A percentile compares a stretch with the other conserved stretches of the same genome.
phyloP scores from a whole-genome alignment of 2,329 filamentous ascomycete genomes.

The Arachnomyces sp. region DNA sequence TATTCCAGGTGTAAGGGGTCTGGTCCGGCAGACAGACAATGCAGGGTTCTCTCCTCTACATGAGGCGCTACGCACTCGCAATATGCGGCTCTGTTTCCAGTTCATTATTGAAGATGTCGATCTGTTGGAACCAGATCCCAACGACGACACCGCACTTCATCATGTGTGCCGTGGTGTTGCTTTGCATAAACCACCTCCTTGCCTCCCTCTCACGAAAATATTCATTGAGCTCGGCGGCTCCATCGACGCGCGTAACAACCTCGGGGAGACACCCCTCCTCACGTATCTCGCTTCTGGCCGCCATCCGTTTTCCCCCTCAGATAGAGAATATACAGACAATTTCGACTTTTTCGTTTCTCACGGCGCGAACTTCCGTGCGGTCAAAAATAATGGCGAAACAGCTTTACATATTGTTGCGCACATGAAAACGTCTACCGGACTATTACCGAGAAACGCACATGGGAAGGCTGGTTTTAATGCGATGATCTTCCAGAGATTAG shows the following conservation, averaged over 20 bases:
- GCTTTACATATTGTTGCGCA: too few species aligned
- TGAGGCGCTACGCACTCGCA: background rate
- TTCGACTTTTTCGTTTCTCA: background rate
- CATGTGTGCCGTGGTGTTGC: too few species aligned
- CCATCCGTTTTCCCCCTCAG: too few species aligned
- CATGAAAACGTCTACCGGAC: too few species aligned
- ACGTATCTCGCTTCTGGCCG: too few species aligned
- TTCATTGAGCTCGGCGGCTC: background rate
- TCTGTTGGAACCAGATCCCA: conserved; percentile 7
- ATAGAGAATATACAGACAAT: too few species aligned
- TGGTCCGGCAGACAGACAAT: background rate
- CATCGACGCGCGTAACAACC: conserved; percentile 7
- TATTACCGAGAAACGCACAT: too few species aligned
- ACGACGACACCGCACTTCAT: conserved; percentile 9
- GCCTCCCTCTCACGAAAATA: too few species aligned
- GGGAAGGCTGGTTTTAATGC: too few species aligned
- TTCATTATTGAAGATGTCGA: conserved; percentile 2
- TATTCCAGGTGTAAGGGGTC: background rate
- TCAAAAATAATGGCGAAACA: background rate
- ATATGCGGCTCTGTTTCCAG: background rate
- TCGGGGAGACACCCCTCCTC: conserved; percentile 8
- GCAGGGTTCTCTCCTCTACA: background rate
- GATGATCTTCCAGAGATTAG: too few species aligned
- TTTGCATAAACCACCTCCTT: too few species aligned
- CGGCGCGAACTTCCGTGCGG: background rate